These are phyloP conservation scores for Fusarium haematococcum DNA, from an alignment of 2,329 filamentous ascomycete species.

Conservation along the genomic window DNA sequence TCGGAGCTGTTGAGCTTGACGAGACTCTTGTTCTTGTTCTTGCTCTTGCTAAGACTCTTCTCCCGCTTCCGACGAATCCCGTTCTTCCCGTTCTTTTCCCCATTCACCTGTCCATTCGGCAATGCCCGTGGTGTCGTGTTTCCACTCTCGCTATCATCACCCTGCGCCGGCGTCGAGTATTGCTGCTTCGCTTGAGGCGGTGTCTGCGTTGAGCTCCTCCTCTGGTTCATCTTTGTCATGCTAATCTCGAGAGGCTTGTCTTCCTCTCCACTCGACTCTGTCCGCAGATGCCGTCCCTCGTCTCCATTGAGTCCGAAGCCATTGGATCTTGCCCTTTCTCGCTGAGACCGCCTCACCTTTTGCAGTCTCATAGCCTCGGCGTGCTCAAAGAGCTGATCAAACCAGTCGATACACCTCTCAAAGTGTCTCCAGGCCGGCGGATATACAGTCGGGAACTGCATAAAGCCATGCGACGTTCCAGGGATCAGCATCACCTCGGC, in stretches of 20 bases:
- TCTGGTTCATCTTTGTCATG: slow-evolving; percentile 62
- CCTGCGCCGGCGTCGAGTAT: slow-evolving; percentile 16
- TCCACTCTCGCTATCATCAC: slow-evolving; percentile 35
- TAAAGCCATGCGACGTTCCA: slow-evolving; percentile 91
- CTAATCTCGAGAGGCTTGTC: slow-evolving; percentile 86
- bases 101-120: slow-evolving; percentile 34
- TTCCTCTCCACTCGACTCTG: slow-evolving; percentile 80
- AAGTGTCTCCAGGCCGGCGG: slow-evolving; percentile 93
- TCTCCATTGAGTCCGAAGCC: slow-evolving; percentile 38
- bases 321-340: slow-evolving; percentile 9
- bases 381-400: slow-evolving; percentile 77
- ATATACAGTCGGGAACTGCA: slow-evolving; percentile 90
- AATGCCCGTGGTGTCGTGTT: slow-evolving; percentile 26
- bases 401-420: slow-evolving; percentile 82
- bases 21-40: slow-evolving; percentile 60
- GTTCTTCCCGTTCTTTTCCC: slow-evolving; percentile 44
- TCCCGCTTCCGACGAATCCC: slow-evolving; percentile 36
- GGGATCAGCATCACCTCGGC: slow-evolving; percentile 85
- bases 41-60: slow-evolving; percentile 52
- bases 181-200: slow-evolving; percentile 19
- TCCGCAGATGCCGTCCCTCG: slow-evolving; percentile 48
- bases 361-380: slow-evolving; percentile 57
- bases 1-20: slow-evolving; percentile 69
- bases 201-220: slow-evolving; percentile 45
- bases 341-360: slow-evolving; percentile 30